phyloP scores from a whole-genome alignment of 306 rosid genomes.

The Senna tora region DNA sequence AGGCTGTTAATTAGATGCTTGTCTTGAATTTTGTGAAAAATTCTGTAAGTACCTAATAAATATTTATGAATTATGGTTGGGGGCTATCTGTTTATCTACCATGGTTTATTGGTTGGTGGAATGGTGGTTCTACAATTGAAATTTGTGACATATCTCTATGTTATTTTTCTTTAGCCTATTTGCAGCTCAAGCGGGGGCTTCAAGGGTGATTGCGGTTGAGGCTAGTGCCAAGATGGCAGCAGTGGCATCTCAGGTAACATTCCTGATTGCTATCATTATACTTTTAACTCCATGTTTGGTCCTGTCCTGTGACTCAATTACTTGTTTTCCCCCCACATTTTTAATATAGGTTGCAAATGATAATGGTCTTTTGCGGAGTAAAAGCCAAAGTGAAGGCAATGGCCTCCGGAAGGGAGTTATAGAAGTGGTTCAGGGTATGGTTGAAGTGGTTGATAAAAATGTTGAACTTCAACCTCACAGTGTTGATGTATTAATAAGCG shows the following conservation, averaged over 20 bases:
- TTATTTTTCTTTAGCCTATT: conserved; percentile 59
- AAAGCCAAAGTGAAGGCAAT: conserved; percentile 44
- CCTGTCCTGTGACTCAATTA: conserved; percentile 21
- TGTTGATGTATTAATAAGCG: conserved; percentile 84
- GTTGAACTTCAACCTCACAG: conserved; percentile 72
- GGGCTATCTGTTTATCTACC: not conserved
- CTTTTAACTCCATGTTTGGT: conserved; percentile 28
- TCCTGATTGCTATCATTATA: conserved; percentile 5
- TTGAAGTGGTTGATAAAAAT: conserved; percentile 73
- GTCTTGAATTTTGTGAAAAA: not conserved
- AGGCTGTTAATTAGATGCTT: conserved; percentile 18
- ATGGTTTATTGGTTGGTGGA: too few species aligned
- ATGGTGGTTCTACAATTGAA: conserved; percentile 26
- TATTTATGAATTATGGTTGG: not conserved
- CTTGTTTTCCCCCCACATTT: conserved; percentile 25
- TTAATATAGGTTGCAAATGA: conserved; percentile 71
- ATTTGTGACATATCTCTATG: conserved; percentile 17
- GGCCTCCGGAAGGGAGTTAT: conserved; percentile 53
- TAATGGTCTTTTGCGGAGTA: conserved; percentile 57
- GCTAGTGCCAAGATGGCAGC: conserved; percentile 95
- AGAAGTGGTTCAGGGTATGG: conserved; percentile 84
- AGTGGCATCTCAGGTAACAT: conserved; percentile 75
- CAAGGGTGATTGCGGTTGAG: conserved; percentile 88
- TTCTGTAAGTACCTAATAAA: not conserved
- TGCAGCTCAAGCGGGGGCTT: conserved; percentile 89